These are phyloP conservation scores for Hippophae gyantsensis DNA, from an alignment of 306 rosid species.

Conservation along the genomic window DNA sequence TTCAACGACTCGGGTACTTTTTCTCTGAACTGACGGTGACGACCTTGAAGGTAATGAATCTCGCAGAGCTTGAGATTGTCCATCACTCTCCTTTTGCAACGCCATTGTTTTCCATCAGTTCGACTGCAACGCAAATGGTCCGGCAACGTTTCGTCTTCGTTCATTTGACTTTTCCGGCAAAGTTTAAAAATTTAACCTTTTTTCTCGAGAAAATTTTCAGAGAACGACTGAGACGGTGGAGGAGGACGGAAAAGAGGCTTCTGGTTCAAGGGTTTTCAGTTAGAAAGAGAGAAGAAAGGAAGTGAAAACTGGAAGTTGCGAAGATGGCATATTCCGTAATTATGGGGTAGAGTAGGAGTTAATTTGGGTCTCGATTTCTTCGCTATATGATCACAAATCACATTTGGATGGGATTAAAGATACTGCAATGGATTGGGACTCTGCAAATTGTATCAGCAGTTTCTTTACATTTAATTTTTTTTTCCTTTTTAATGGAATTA, in stretches of 20 bases:
- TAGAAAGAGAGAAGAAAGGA: constrained; percentile 21
- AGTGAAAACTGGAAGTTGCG: background rate
- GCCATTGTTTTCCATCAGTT: constrained; percentile 92
- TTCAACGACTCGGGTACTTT: constrained; percentile 86
- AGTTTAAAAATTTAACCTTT: constrained; percentile 3
- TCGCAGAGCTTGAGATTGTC: constrained; percentile 80
- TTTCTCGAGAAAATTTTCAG: background rate
- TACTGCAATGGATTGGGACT: too few species aligned
- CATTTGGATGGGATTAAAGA: background rate
- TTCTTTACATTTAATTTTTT: too few species aligned
- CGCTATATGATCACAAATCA: background rate
- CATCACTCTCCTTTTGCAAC: constrained; percentile 77
- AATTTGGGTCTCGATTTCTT: constrained; percentile 22
- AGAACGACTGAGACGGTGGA: background rate
- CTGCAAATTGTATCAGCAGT: too few species aligned
- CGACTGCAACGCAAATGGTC: constrained; percentile 81
- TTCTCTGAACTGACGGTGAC: constrained; percentile 67
- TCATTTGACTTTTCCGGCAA: constrained; percentile 21
- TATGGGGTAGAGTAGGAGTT: constrained; percentile 20
- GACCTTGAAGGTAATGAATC: constrained; percentile 79
- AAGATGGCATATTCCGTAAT: constrained; percentile 44
- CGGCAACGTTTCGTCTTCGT: constrained; percentile 40
- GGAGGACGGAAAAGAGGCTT: background rate
- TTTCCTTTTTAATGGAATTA: too few species aligned
- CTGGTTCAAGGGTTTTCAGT: constrained; percentile 17